Conservation (phyloP, 2,329 filamentous ascomycete genomes). For the Sclerotinia subarctica region DNA sequence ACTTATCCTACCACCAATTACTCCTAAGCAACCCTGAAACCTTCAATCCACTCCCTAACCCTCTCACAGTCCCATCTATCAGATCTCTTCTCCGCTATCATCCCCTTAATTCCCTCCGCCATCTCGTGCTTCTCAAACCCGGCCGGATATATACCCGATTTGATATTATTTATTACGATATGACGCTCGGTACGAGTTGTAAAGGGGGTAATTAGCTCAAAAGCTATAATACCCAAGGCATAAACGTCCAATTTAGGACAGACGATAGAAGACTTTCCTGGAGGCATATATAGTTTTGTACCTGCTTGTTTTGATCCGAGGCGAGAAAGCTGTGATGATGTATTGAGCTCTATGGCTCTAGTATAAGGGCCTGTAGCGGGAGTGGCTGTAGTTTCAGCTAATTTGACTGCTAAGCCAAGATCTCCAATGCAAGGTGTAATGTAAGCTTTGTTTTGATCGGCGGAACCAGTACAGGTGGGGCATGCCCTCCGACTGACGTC, state of each 20-base stretch:
- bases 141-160: slow-evolving; percentile 24
- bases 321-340: slow-evolving; percentile 16
- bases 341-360: neutral
- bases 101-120: slow-evolving; percentile 31
- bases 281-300: slow-evolving; percentile 58
- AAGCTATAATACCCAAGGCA: slow-evolving; percentile 58
- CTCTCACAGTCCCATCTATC: slow-evolving; percentile 28
- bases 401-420: slow-evolving; percentile 60
- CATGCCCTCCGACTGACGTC: slow-evolving; percentile 40
- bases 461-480: slow-evolving; percentile 41
- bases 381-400: slow-evolving; percentile 28
- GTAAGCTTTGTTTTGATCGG: slow-evolving; percentile 39
- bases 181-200: slow-evolving; percentile 48
- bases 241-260: slow-evolving; percentile 59
- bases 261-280: slow-evolving; percentile 28
- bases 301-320: slow-evolving; percentile 47
- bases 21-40: neutral
- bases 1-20: neutral
- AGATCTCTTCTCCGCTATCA: slow-evolving; percentile 25
- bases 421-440: slow-evolving; percentile 63
- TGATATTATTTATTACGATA: slow-evolving; percentile 43
- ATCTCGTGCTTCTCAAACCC: slow-evolving; percentile 30
- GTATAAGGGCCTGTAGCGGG: neutral
- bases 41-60: slow-evolving; percentile 29
- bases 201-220: slow-evolving; percentile 58